Base-by-base conservation (phyloP, 2,329 filamentous ascomycete genomes). In the Phialocephala subalpina region DNA sequence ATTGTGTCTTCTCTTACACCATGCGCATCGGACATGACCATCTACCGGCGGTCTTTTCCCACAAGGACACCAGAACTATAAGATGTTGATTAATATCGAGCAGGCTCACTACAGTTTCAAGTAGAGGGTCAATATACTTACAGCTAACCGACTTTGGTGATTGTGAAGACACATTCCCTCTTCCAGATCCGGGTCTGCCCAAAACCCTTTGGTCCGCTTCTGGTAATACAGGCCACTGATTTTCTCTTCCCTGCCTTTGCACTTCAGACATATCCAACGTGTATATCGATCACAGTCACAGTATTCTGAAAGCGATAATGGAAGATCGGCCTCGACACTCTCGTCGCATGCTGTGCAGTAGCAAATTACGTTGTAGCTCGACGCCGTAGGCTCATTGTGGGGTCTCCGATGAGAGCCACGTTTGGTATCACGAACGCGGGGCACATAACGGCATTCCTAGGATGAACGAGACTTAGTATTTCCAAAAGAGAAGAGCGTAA, bases 11-110 rank as follows among this genome's bases (percentile, higher is more conserved):
- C 59, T 70, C 53, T 63, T 64, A 52, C 68, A 68, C 66, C 68
- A 70, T 2, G 58, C 8, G 64, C 68, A 70, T 33, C 67, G 36
- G 22, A 66, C 27, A 61, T 70, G 68, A 9, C 60, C 59, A 55
- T 57, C 42, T 29, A 40, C 52, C 11, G 68, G 68, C 12, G 60
- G 38, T 29, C 63, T 66, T 38, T 58, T 29, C 40, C 65, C 65
- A 66, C 68, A 70, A 38, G 61, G 65, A 57, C 68, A 70, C 60
- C 63, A 70, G 40, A 66, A 66, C 67, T 69, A 62, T 64, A 36
- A 58, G 9, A 4, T 22, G 45, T 4, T 2, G 4, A 49, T 20
- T 20, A 22, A 22, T 12, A 20, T 49, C 45, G 45, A 14, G 11
- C n/a, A n/a, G n/a, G n/a, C n/a, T n/a, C n/a, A n/a, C n/a, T n/a